A percentile compares a stretch with the other conserved stretches of the same genome.
Conservation (phyloP, 208 protist species). For the Wallacemonas rigidus region DNA sequence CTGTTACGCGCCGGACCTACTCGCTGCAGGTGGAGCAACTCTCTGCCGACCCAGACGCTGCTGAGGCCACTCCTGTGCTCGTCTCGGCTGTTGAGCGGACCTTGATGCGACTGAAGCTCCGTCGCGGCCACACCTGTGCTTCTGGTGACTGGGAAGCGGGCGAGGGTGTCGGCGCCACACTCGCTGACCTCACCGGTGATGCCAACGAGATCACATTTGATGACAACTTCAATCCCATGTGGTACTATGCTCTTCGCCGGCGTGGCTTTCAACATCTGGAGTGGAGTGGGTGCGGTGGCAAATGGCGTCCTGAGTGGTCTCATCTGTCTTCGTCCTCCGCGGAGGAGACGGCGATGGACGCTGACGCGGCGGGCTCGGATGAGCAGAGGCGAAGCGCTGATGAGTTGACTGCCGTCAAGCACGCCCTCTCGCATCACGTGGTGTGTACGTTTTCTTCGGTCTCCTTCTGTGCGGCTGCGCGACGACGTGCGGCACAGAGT, state of each 20-base stretch:
- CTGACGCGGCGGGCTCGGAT: not conserved
- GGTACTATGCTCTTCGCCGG: constrained; percentile 65
- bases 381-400: not conserved
- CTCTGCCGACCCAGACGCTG: constrained; percentile 18
- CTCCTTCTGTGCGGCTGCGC: constrained; percentile 60
- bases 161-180: constrained; percentile 12
- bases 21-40: constrained; percentile 59
- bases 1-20: constrained; percentile 35
- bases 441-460: constrained; percentile 71
- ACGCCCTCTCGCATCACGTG: constrained; percentile 70
- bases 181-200: constrained; percentile 25
- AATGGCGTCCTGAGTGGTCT: constrained; percentile 76
- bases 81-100: constrained; percentile 56
- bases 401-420: constrained; percentile 19
- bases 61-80: constrained; percentile 30
- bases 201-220: constrained; percentile 55
- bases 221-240: constrained; percentile 72
- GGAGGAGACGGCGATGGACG: not conserved
- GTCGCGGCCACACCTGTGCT: constrained; percentile 9
- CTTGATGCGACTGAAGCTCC: constrained; percentile 28
- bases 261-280: constrained; percentile 58
- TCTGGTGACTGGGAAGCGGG: constrained; percentile 3
- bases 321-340: constrained; percentile 16
- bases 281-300: constrained; percentile 79
- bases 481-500: not conserved